phyloP scores from a whole-genome alignment of 208 protist species.

The Endotrypanum monterogeii region DNA sequence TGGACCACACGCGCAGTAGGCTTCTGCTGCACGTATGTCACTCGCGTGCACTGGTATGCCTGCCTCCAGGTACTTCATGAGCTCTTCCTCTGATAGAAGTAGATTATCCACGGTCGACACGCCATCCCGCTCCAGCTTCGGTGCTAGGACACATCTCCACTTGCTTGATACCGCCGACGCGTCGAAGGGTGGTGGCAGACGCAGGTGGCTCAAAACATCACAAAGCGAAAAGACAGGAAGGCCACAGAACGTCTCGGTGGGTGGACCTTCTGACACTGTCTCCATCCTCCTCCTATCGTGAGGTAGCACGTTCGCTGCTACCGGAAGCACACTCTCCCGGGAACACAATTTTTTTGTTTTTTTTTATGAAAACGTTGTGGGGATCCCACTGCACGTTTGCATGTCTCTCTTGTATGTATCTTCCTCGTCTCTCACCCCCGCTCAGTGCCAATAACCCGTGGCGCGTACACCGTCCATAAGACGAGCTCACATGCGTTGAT shows the following conservation, averaged over 20 bases:
- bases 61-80: constrained; percentile 53
- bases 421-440: background rate
- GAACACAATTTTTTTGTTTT: background rate
- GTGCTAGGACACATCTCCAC: constrained; percentile 84
- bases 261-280: background rate
- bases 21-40: constrained; percentile 22
- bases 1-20: constrained; percentile 36
- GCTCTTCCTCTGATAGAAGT: constrained; percentile 41
- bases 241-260: constrained; percentile 20
- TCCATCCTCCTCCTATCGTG: background rate
- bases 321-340: background rate
- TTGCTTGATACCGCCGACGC: constrained; percentile 57
- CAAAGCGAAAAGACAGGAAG: constrained; percentile 57
- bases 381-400: background rate
- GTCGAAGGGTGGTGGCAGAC: constrained; percentile 42
- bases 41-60: constrained; percentile 61
- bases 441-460: too few species aligned
- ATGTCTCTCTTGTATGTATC: background rate
- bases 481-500: too few species aligned
- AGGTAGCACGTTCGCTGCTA: too few species aligned
- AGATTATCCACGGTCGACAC: constrained; percentile 14
- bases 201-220: constrained; percentile 69
- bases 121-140: constrained; percentile 23
- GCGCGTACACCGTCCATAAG: too few species aligned
- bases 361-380: background rate